A percentile compares a stretch with the other conserved stretches of the same genome.
Conservation (phyloP, 768 basidiomycete species). For the Thelephora ganbajun region DNA sequence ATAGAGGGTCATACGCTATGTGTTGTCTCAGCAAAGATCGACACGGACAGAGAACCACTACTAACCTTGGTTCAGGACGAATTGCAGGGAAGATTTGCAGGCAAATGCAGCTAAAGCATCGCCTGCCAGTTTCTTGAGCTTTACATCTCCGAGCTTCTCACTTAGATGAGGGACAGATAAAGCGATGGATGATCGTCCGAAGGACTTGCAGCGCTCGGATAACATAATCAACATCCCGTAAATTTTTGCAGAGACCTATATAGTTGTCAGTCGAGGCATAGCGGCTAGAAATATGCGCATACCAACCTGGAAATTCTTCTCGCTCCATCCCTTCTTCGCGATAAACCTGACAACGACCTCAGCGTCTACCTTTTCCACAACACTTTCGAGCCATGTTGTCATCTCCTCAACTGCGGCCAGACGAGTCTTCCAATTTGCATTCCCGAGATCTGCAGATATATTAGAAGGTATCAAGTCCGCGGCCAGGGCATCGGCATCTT, state of each 20-base stretch:
- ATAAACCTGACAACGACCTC: slow-evolving; percentile 83
- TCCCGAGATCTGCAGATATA: slow-evolving; percentile 61
- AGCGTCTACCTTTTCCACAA: slow-evolving; percentile 55
- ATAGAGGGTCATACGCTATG: slow-evolving; percentile 82
- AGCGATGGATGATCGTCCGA: slow-evolving; percentile 76
- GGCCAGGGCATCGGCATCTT: slow-evolving; percentile 81
- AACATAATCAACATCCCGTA: slow-evolving; percentile 65
- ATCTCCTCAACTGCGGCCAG: slow-evolving; percentile 81
- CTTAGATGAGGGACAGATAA: slow-evolving; percentile 68
- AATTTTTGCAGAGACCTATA: slow-evolving; percentile 79
- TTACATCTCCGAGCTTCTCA: slow-evolving; percentile 93
- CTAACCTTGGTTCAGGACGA: slow-evolving; percentile 84
- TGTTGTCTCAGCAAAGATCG: slow-evolving; percentile 2
- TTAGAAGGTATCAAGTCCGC: slow-evolving; percentile 56
- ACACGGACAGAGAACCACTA: slow-evolving; percentile 1
- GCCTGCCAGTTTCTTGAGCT: slow-evolving; percentile 91
- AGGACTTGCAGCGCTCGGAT: slow-evolving; percentile 68
- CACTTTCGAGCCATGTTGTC: slow-evolving; percentile 65
- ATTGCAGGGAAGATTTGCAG: slow-evolving; percentile 89
- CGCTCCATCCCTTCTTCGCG: slow-evolving; percentile 91
- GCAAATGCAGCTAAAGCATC: slow-evolving; percentile 75
- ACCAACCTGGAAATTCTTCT: slow-evolving; percentile 93
- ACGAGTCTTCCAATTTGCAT: slow-evolving; percentile 87
- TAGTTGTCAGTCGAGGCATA: slow-evolving; percentile 3
- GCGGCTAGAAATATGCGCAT: background rate